A percentile compares a stretch with the other conserved stretches of the same genome.
phyloP scores from a whole-genome alignment of 352 stramenopile genomes.

The Phytophthora kernoviae region DNA sequence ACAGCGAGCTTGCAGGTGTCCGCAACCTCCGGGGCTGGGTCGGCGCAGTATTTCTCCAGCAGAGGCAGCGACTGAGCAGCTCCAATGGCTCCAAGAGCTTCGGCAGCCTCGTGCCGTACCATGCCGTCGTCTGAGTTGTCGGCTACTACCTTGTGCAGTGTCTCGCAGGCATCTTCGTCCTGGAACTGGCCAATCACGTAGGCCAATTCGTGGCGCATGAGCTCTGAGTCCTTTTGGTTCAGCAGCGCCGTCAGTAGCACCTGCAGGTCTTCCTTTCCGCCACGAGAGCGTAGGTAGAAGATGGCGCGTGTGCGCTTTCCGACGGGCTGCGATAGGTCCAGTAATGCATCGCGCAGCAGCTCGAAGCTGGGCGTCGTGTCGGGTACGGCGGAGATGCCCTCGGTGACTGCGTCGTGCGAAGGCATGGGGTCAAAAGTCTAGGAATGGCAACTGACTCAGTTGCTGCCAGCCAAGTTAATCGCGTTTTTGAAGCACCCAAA shows the following conservation, averaged over 20 bases:
- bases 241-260: conserved; percentile 77
- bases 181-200: conserved; percentile 99
- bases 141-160: conserved; percentile 75
- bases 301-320: conserved; percentile 92
- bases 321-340: conserved; percentile 85
- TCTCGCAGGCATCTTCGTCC: conserved; percentile 81
- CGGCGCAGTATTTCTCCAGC: conserved; percentile 85
- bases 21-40: conserved; percentile 90
- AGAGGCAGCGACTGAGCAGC: conserved; percentile 72
- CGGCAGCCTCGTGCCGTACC: conserved; percentile 94
- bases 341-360: conserved; percentile 55
- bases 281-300: conserved; percentile 91
- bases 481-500: not conserved
- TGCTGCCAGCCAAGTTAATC: conserved; percentile 13
- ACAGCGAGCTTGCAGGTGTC: conserved; percentile 96
- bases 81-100: conserved; percentile 97
- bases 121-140: conserved; percentile 92
- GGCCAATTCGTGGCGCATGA: conserved; percentile 98
- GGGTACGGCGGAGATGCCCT: conserved; percentile 4
- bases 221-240: conserved; percentile 90
- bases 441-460: conserved; percentile 26
- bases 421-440: conserved; percentile 16
- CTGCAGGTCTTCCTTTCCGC: conserved; percentile 74
- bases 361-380: conserved; percentile 62
- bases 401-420: conserved; percentile 24